These are phyloP conservation scores for Trichoderma simmonsii DNA, from an alignment of 2,329 filamentous ascomycete genomes.

Conservation along the genomic window DNA sequence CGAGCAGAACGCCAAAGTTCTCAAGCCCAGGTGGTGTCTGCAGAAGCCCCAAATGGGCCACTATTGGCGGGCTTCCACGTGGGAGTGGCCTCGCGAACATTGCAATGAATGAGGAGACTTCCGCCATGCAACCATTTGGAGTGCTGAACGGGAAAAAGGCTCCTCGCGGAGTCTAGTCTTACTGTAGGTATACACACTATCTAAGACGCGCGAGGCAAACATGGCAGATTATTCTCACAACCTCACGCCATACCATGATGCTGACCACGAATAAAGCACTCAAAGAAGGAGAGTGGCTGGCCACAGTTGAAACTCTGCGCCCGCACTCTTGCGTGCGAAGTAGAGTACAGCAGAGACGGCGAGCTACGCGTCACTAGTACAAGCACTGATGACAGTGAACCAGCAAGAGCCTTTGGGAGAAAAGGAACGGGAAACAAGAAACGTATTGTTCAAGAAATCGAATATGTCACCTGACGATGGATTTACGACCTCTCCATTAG, in stretches of 20 bases:
- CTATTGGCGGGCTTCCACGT: constrained; percentile 17
- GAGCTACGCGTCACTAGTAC: background rate
- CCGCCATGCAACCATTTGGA: background rate
- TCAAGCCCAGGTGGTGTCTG: background rate
- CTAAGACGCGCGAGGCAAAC: background rate
- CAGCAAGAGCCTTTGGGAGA: background rate
- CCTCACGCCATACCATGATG: constrained; percentile 2
- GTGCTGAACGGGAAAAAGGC: constrained; percentile 14
- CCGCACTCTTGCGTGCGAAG: background rate
- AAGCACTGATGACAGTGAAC: background rate
- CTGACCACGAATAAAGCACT: background rate
- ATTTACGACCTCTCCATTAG: background rate
- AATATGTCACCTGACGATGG: background rate
- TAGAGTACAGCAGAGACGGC: background rate
- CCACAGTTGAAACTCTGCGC: background rate
- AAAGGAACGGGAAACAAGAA: background rate
- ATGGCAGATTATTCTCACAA: background rate
- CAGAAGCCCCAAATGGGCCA: background rate
- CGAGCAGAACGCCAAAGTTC: background rate
- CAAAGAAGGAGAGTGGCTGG: background rate
- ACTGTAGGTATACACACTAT: background rate
- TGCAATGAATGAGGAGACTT: background rate
- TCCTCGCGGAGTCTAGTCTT: background rate
- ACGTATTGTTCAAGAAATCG: background rate
- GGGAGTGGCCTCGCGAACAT: constrained; percentile 7